Base-by-base conservation (phyloP, 192 early-diverging fungal genomes). In the Backusella macrospora region DNA sequence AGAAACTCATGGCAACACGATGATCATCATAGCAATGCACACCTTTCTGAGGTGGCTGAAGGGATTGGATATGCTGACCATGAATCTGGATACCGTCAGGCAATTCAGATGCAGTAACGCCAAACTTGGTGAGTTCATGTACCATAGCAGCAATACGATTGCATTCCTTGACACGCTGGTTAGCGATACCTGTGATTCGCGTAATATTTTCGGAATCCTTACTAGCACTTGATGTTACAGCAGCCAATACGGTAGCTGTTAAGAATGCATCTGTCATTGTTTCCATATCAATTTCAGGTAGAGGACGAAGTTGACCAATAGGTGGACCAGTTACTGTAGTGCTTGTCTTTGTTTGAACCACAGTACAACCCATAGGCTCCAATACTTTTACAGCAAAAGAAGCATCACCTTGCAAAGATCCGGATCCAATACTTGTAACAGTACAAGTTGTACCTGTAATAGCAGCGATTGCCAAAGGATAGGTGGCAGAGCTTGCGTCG, bases 211-310 rank as follows among this genome's bases (percentile, higher is more conserved):
- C 88, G 23, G 73, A 23, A 26, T 87, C 75, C 12, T 76, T 81
- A 0, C 84, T 71, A 1, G 73, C 73, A 14, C 71, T 69, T 12
- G 76, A 85, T 1, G 98, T 95, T 8, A 95, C 94, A 12, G 96
- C 96, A 12, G 96, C 96, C 14, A 99, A 83, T n/a, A 93, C 96
- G 0, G 93, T 87, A 0, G 96, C 96, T 0, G 98, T 99, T 75
- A 99, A 84, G 85, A 99, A 99, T 12, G 98, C 98, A 75, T 99
- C 98, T 0, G 98, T 99, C 96, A 99, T 97, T 16, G 93, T 92
- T 84, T 97, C 96, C 98, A 99, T 99, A 79, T 99, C 94, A 70
- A 99, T 92, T 23, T 84, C 73, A 8, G 88, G 78, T 14, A 99
- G 76, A 34, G 96, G 91, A 39, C 70, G 74, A 46, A 99, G 84